These are phyloP conservation scores for Exsudoporus frostii DNA, from an alignment of 768 basidiomycete genomes.

Conservation along the genomic window DNA sequence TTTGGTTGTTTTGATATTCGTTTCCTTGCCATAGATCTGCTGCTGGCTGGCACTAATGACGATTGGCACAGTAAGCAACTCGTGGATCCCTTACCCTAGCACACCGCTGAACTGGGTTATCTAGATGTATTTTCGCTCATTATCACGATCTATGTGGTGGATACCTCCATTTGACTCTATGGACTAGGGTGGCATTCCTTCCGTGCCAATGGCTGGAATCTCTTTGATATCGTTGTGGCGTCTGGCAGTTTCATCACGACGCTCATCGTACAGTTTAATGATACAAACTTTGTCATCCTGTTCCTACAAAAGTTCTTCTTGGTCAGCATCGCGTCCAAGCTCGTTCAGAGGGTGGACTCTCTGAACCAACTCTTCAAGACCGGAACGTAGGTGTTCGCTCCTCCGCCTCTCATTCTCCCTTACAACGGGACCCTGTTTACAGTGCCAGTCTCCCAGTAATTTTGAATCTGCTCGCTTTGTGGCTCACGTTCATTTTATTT, in stretches of 20 bases:
- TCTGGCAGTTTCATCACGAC: conserved; percentile 83
- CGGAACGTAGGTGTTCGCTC: conserved; percentile 62
- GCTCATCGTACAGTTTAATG: conserved; percentile 57
- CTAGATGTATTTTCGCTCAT: conserved; percentile 75
- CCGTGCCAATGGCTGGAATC: conserved; percentile 89
- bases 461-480: conserved; percentile 77
- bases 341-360: conserved; percentile 83
- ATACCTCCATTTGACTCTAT: conserved; percentile 72
- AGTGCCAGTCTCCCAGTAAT: conserved; percentile 88
- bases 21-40: conserved; percentile 5
- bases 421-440: not conserved
- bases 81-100: conserved; percentile 1
- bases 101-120: conserved; percentile 4
- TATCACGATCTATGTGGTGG: conserved; percentile 68
- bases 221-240: conserved; percentile 83
- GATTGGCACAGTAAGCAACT: conserved; percentile 54
- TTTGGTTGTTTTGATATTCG: conserved; percentile 79
- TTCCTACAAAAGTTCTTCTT: conserved; percentile 90
- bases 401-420: not conserved
- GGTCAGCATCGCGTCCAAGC: conserved; percentile 89
- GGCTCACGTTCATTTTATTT: conserved; percentile 89
- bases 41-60: conserved; percentile 30
- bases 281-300: conserved; percentile 48
- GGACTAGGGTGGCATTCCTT: conserved; percentile 86
- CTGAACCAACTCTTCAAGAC: conserved; percentile 97